Evolutionary conservation across 1,139 yeast genomes (phyloP), one percentile per base, ranked within the genome.

Genomic region (Candida sanyaensis): DNA sequence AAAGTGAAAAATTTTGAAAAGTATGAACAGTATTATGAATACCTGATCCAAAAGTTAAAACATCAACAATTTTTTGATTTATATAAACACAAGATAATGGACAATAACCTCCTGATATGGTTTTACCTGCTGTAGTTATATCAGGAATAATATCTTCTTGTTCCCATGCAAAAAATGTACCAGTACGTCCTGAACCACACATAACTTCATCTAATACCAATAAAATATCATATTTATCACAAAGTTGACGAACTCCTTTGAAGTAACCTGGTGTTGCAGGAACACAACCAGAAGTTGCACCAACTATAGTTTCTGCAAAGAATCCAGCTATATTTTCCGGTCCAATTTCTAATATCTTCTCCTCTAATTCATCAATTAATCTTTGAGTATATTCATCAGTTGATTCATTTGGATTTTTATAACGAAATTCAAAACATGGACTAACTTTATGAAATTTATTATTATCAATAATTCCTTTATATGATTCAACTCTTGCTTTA

Each of bases 191-290:
- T 46, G 83, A 73, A 45, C 87, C 87, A 62, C 86, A 81, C 86
- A 82, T 82, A 43, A 82, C 85, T 64, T 83, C 87, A 60, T 83
- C 87, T 50, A 81, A 66, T 67, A 78, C 73, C 62, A 83, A 70
- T 46, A 83, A 59, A 37, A 81, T 75, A 53, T 83, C 86, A 54
- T 82, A 80, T 62, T 82, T 83, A 65, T 77, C 75, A 59, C 84
- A 78, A 34, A 83, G 60, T 36, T 68, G 75, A 55, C 82, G 70
- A 33, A 77, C 63, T 11, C 85, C 86, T 47, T 75, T 75, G 54
- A 82, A 65, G 62, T 83, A 82, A 24, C 84, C 83, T 53, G 80
- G 77, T 44, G 82, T 71, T 44, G 86, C 84, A 30, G 78, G 71
- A 42, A 75, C 70, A 46, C 85, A 80, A 47, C 86, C 87, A 42